Evolutionary conservation across 1,284 basidiomycete genomes (phyloP).

Genomic region (Papiliotrema laurentii): DNA sequence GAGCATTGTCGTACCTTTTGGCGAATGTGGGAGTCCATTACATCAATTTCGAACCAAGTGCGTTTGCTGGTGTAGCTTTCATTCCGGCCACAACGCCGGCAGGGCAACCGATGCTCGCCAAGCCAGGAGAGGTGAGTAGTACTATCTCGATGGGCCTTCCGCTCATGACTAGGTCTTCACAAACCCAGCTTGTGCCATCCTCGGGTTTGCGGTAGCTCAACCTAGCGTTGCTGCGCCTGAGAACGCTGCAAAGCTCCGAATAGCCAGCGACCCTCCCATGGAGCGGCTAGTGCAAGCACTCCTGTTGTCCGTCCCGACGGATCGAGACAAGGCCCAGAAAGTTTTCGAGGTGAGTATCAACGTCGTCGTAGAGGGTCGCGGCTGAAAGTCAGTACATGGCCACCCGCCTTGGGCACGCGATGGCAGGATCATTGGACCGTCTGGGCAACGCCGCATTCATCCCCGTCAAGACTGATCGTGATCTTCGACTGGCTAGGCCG

Average conservation of each 20-base stretch:
- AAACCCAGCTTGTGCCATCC: constrained; percentile 61
- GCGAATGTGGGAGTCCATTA: constrained; percentile 65
- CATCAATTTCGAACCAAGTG: constrained; percentile 56
- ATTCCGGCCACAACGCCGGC: constrained; percentile 65
- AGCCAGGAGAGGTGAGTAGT: constrained; percentile 60
- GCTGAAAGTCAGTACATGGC: constrained; percentile 56
- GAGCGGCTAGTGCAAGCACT: constrained; percentile 63
- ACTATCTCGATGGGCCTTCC: background rate
- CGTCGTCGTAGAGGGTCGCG: background rate
- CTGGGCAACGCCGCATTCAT: constrained; percentile 46
- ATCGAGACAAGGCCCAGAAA: constrained; percentile 56
- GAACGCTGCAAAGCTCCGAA: constrained; percentile 69
- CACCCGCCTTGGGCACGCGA: constrained; percentile 57
- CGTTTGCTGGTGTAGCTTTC: constrained; percentile 62
- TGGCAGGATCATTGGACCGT: constrained; percentile 31
- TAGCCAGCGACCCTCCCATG: constrained; percentile 70
- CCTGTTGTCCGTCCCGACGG: constrained; percentile 59
- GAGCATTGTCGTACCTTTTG: constrained; percentile 72
- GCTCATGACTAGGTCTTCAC: constrained; percentile 62
- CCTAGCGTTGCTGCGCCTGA: constrained; percentile 58
- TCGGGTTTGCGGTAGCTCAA: constrained; percentile 63
- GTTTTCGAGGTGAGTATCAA: constrained; percentile 61
- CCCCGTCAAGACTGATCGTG: constrained; percentile 39
- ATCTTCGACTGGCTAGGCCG: constrained; percentile 27
- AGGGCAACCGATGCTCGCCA: constrained; percentile 57